Conservation (phyloP, 192 early-diverging fungal species). For the Lobosporangium transversale region DNA sequence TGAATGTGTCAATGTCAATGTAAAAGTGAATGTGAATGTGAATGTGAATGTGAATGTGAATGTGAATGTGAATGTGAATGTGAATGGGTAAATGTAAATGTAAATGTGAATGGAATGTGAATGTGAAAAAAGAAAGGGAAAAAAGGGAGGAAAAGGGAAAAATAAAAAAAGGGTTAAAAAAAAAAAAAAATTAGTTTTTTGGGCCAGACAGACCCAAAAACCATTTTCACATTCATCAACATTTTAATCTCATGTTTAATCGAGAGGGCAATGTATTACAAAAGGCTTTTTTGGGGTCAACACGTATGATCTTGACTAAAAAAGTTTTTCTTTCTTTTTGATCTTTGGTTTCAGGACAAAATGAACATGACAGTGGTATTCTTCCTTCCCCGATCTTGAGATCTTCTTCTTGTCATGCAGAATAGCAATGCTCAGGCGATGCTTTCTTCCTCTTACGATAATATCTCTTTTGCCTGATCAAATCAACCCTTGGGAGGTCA, state of each 20-base stretch:
- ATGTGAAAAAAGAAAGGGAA: not conserved
- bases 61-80: not conserved
- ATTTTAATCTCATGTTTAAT: not conserved
- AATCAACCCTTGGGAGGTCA: too few relatives aligned
- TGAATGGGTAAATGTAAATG: not conserved
- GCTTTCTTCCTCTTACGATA: not conserved
- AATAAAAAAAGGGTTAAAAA: not conserved
- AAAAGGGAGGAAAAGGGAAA: not conserved
- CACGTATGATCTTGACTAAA: too few relatives aligned
- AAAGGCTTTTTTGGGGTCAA: too few relatives aligned
- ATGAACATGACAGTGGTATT: too few relatives aligned
- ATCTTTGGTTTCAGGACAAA: too few relatives aligned
- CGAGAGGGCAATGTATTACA: not conserved
- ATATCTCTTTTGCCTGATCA: too few relatives aligned
- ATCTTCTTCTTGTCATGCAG: too few relatives aligned
- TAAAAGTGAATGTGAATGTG: slow-evolving; percentile 2
- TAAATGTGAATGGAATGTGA: not conserved
- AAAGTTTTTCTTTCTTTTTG: too few relatives aligned
- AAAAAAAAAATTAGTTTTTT: not conserved
- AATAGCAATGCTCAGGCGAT: too few relatives aligned
- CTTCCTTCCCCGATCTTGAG: too few relatives aligned
- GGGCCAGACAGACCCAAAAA: not conserved
- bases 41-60: not conserved
- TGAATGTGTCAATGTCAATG: slow-evolving; percentile 1
- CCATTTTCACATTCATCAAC: not conserved